phyloP scores from a whole-genome alignment of 306 rosid species.

The Pterocarpus macrocarpus region DNA sequence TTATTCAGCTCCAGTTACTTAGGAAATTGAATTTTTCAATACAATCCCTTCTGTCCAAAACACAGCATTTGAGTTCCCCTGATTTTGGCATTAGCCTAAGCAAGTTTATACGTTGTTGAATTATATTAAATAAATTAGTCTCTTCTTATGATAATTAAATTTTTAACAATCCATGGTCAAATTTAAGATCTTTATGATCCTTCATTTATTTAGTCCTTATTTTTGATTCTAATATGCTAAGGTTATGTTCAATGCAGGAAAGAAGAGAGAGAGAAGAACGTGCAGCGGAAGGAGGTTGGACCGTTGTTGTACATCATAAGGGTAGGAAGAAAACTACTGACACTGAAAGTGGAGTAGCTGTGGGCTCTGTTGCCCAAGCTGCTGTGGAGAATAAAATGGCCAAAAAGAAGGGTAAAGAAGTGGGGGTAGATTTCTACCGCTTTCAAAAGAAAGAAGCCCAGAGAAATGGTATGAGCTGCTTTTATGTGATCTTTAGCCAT shows the following conservation, averaged over 20 bases:
- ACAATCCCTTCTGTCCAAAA: slow-evolving; percentile 5
- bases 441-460: slow-evolving; percentile 83
- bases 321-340: slow-evolving; percentile 86
- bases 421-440: slow-evolving; percentile 71
- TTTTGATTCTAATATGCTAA: neutral
- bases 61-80: neutral
- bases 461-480: slow-evolving; percentile 66
- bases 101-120: neutral
- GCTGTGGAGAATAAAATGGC: slow-evolving; percentile 61
- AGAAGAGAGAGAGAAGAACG: slow-evolving; percentile 68
- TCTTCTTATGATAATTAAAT: neutral
- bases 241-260: slow-evolving; percentile 60
- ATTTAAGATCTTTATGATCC: neutral
- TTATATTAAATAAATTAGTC: neutral
- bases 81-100: neutral
- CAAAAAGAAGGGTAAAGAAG: slow-evolving; percentile 67
- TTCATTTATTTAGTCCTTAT: neutral
- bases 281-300: slow-evolving; percentile 82
- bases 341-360: slow-evolving; percentile 70
- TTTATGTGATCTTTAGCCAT: neutral
- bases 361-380: slow-evolving; percentile 76
- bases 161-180: neutral
- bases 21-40: neutral
- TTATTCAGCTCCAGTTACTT: neutral
- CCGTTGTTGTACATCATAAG: slow-evolving; percentile 76